A percentile compares a stretch with the other conserved stretches of the same genome.
These are phyloP conservation scores for Sarcodon aspratus DNA, from an alignment of 768 basidiomycete genomes.

Conservation along the genomic window DNA sequence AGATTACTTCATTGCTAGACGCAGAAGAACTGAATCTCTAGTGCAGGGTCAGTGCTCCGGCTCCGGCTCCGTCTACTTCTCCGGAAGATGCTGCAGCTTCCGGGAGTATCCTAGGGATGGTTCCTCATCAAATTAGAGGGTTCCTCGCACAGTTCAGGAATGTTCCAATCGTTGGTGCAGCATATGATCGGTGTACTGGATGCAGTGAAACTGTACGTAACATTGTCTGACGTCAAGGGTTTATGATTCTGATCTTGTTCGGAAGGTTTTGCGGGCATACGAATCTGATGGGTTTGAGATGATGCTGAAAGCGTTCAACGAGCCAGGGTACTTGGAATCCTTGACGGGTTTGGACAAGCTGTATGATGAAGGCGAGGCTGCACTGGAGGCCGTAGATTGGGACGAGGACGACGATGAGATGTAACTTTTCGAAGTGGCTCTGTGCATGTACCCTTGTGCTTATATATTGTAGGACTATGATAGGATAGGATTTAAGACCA, in stretches of 20 bases:
- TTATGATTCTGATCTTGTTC: background rate
- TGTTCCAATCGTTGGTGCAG: conserved; percentile 74
- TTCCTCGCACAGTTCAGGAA: conserved; percentile 82
- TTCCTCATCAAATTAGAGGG: conserved; percentile 92
- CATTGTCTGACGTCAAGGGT: background rate
- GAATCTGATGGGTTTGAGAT: conserved; percentile 70
- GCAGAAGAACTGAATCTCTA: background rate
- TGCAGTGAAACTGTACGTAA: conserved; percentile 67
- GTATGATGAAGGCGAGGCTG: conserved; percentile 38
- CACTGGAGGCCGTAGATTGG: conserved; percentile 38
- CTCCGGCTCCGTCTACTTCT: conserved; percentile 39
- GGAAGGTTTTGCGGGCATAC: conserved; percentile 73
- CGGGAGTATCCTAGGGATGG: conserved; percentile 64
- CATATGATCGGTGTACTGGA: conserved; percentile 83
- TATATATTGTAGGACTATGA: no score
- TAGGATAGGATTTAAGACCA: no score
- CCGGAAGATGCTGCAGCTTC: conserved; percentile 13
- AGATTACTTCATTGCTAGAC: background rate
- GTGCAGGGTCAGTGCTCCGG: conserved; percentile 48
- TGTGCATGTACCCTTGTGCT: no score
- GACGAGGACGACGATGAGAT: conserved; percentile 28
- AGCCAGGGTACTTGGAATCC: conserved; percentile 56
- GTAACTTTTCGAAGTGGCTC: no score
- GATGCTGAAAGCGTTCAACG: conserved; percentile 75
- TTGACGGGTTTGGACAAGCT: conserved; percentile 47